These are phyloP conservation scores for Neurospora sp. DNA, from an alignment of 495 filamentous ascomycete genomes.

Conservation along the genomic window DNA sequence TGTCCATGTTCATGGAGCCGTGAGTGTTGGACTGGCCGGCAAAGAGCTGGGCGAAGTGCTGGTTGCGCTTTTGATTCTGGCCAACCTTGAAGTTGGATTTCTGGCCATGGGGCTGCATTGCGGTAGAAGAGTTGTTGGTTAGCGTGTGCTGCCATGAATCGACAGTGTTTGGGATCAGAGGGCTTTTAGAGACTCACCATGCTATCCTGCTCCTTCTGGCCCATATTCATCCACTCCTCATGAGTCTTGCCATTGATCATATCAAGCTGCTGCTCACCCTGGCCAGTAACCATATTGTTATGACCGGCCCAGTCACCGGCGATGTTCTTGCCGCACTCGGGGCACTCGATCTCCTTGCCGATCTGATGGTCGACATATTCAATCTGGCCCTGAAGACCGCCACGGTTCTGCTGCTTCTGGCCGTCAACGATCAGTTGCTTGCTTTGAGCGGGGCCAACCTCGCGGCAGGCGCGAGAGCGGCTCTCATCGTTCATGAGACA, in stretches of 20 bases:
- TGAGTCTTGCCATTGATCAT: background rate
- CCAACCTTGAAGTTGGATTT: background rate
- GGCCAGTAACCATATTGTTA: background rate
- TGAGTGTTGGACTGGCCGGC: background rate
- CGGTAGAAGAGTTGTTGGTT: background rate
- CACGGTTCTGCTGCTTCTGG: background rate
- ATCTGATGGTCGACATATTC: background rate
- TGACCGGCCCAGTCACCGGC: background rate
- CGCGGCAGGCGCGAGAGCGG: background rate
- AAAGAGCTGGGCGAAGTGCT: background rate
- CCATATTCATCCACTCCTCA: background rate
- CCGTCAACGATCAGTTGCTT: background rate
- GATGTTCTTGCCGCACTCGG: background rate
- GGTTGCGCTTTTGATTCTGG: background rate
- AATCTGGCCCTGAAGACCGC: background rate
- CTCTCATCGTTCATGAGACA: background rate
- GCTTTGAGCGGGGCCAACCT: background rate
- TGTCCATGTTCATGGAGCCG: background rate
- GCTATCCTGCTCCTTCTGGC: background rate
- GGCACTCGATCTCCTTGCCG: background rate
- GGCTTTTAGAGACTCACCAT: background rate
- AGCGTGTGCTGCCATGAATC: background rate
- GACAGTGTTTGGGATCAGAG: background rate
- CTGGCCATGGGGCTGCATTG: background rate
- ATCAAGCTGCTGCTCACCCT: background rate